Evolutionary conservation across 176 grass and related monocot genomes (phyloP).

Genomic region (Metroxylon sagu): DNA sequence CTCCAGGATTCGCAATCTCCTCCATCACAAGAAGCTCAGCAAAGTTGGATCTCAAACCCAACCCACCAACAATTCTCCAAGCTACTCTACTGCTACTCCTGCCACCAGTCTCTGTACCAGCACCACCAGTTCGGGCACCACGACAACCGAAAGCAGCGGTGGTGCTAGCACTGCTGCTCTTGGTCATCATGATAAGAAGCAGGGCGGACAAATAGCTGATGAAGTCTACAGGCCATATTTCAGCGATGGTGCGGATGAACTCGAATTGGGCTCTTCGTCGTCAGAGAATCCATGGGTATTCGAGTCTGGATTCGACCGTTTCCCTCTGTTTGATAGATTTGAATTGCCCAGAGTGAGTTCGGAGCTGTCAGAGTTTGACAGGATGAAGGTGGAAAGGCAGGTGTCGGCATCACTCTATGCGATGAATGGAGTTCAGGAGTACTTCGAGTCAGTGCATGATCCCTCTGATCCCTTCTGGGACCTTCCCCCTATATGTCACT

Average conservation of each 20-base stretch:
- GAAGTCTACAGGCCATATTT: slow-evolving; percentile 53
- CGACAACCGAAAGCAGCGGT: slow-evolving; percentile 4
- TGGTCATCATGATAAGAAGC: slow-evolving; percentile 12
- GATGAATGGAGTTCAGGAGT: slow-evolving; percentile 74
- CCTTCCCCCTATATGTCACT: slow-evolving; percentile 47
- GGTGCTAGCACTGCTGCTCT: slow-evolving; percentile 6
- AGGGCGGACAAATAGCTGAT: slow-evolving; percentile 7
- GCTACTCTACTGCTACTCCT: slow-evolving; percentile 5
- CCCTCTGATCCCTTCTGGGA: slow-evolving; percentile 53
- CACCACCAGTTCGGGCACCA: slow-evolving; percentile 15
- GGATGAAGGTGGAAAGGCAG: slow-evolving; percentile 72
- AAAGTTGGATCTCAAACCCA: slow-evolving; percentile 17
- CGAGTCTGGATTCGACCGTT: slow-evolving; percentile 40
- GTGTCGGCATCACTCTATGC: slow-evolving; percentile 67
- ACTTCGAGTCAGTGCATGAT: slow-evolving; percentile 59
- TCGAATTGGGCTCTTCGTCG: neutral
- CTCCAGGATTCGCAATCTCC: slow-evolving; percentile 56
- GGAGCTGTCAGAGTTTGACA: slow-evolving; percentile 64
- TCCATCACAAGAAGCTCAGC: slow-evolving; percentile 77
- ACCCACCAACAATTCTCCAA: neutral
- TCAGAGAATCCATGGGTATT: slow-evolving; percentile 53
- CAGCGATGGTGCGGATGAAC: slow-evolving; percentile 2
- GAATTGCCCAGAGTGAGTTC: slow-evolving; percentile 15
- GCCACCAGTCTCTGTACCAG: slow-evolving; percentile 6
- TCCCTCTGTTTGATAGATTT: slow-evolving; percentile 37